A percentile compares a stretch with the other conserved stretches of the same genome.
Conservation (phyloP, 768 basidiomycete genomes). For the Amanita rubescens region DNA sequence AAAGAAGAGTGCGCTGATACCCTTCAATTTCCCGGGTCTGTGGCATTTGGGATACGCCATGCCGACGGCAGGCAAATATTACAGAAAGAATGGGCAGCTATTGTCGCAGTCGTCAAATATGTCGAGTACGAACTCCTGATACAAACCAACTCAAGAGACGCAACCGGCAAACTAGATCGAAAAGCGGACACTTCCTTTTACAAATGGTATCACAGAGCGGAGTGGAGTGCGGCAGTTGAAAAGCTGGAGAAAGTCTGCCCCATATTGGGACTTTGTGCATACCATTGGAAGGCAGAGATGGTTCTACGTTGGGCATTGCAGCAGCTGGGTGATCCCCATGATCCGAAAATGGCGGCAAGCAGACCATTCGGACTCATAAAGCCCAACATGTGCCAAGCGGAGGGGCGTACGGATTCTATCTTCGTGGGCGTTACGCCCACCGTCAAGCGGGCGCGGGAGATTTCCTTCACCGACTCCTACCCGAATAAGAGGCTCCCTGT, state of each 20-base stretch:
- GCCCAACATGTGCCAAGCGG: background rate
- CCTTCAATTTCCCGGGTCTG: background rate
- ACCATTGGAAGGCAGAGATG: slow-evolving; percentile 6
- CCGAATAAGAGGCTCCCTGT: background rate
- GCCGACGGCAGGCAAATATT: slow-evolving; percentile 1
- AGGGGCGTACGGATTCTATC: background rate
- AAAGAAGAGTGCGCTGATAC: background rate
- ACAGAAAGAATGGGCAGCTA: background rate
- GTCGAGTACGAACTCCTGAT: slow-evolving; percentile 1
- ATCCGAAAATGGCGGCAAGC: background rate
- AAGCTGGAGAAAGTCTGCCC: slow-evolving; percentile 2
- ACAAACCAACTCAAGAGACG: background rate
- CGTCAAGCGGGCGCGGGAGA: slow-evolving; percentile 2
- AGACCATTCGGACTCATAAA: background rate
- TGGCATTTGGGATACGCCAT: background rate
- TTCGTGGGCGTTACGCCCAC: background rate
- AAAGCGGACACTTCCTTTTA: background rate
- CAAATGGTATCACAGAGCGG: background rate
- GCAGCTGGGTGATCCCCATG: background rate
- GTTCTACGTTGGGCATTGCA: slow-evolving; percentile 2
- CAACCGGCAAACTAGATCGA: background rate
- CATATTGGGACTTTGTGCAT: background rate
- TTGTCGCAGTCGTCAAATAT: background rate
- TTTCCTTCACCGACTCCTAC: background rate
- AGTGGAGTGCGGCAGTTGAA: background rate